These are phyloP conservation scores for Schrenkiella parvula DNA, from an alignment of 345 rosid genomes.

Conservation along the genomic window DNA sequence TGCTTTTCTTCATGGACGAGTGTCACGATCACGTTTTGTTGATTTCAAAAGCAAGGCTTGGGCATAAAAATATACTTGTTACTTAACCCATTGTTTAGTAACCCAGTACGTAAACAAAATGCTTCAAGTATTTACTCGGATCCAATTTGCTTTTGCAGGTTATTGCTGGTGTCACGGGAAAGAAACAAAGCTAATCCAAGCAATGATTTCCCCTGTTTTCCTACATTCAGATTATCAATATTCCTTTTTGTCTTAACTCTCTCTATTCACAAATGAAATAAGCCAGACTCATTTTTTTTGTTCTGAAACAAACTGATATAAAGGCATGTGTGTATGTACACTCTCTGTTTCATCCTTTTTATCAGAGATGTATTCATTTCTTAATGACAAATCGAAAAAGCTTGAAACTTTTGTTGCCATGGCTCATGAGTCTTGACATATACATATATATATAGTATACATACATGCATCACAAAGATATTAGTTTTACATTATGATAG, in stretches of 20 bases:
- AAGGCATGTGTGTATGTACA: slow-evolving; percentile 22
- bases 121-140: background rate
- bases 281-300: slow-evolving; percentile 29
- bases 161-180: slow-evolving; percentile 82
- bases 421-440: slow-evolving; percentile 11
- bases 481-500: slow-evolving; percentile 10
- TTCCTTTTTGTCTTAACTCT: slow-evolving; percentile 11
- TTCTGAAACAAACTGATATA: slow-evolving; percentile 25
- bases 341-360: slow-evolving; percentile 3
- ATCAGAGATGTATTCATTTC: slow-evolving; percentile 5
- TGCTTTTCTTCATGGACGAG: background rate
- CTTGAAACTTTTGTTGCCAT: slow-evolving; percentile 12
- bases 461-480: slow-evolving; percentile 4
- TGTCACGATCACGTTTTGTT: background rate
- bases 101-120: background rate
- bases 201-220: background rate
- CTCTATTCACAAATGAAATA: slow-evolving; percentile 37
- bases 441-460: background rate
- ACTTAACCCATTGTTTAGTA: background rate
- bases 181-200: slow-evolving; percentile 43
- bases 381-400: slow-evolving; percentile 1
- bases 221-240: slow-evolving; percentile 1
- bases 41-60: background rate
- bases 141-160: slow-evolving; percentile 45
- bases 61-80: background rate